Evolutionary conservation across 1,284 basidiomycete species (phyloP).

Genomic region (Schizophyllum amplum): DNA sequence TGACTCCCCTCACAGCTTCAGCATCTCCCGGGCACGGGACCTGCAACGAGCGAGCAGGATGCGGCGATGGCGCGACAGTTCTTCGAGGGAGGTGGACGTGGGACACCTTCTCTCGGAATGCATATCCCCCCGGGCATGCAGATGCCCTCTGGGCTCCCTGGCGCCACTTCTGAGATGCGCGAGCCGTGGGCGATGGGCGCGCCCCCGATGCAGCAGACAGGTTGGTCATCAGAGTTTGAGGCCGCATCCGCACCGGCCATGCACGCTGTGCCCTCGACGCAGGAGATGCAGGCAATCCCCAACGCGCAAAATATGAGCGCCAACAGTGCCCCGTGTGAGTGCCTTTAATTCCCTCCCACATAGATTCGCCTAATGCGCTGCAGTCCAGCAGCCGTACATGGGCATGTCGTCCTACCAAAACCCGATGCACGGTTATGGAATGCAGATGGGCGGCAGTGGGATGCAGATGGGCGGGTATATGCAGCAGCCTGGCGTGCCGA

Average conservation of each 20-base stretch:
- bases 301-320: background rate
- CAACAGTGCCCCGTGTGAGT: background rate
- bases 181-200: background rate
- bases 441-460: conserved; percentile 28
- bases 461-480: conserved; percentile 20
- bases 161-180: conserved; percentile 1
- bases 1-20: conserved; percentile 43
- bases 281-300: background rate
- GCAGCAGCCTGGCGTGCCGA: too few species aligned
- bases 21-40: conserved; percentile 51
- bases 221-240: background rate
- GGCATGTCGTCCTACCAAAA: conserved; percentile 27
- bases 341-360: background rate
- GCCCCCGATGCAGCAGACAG: conserved; percentile 21
- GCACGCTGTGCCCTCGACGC: conserved; percentile 10
- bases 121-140: conserved; percentile 17
- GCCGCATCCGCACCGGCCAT: conserved; percentile 1
- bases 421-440: conserved; percentile 23
- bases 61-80: conserved; percentile 71
- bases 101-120: conserved; percentile 9
- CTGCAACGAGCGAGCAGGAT: conserved; percentile 44
- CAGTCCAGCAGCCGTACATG: conserved; percentile 26
- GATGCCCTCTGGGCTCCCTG: conserved; percentile 5
- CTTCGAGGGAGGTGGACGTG: conserved; percentile 44
- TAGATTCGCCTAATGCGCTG: background rate